Evolutionary conservation across 371 early-diverging fungal genomes (phyloP), one percentile per base, ranked within the genome.

Genomic region (Mucor saturninus): DNA sequence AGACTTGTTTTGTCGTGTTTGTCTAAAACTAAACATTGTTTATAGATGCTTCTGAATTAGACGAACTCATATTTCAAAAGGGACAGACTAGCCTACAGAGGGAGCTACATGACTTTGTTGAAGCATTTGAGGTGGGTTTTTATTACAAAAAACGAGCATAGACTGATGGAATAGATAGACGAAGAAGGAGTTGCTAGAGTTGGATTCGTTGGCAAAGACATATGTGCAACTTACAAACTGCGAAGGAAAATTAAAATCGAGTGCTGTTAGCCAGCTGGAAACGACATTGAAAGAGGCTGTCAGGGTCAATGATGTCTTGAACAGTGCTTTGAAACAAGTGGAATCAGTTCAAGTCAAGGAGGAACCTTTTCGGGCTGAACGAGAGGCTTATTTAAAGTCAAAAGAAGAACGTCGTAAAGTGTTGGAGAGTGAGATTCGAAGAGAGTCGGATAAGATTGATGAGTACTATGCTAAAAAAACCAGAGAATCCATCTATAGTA

Each of bases 391-490:
- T 52, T 21, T 52, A 2, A 52, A 35, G 38, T 40, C 51, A 45
- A 46, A 40, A n/a, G 32, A 52, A 8, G 43, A 61, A 14, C 46
- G 64, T 32, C 45, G 42, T n/a, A 59, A 53, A 14, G 13, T 31
- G 11, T 11, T 64, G 6, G 53, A 59, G 26, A 21, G 39, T 1
- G 64, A 69, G 3, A 2, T 69, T 2, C 15, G 43, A 42, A 55
- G 53, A 30, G 57, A 69, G 29, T 56, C 69, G 1, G 69, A 69
- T 57, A 55, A 49, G 35, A 14, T 69, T 9, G 69, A 69, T 38
- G 64, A 64, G 31, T 54, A 38, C 56, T 69, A 69, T 64, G 53
- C 69, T 6, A 69, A 64, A 56, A 59, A 60, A 50, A 69, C 69
- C 10, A n/a, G 69, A 32, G 69, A 69, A 0, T 69, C 64, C 1